Evolutionary conservation across 2,329 filamentous ascomycete species (phyloP), one percentile per base, ranked within the genome.

Genomic region (Fusarium sp.): DNA sequence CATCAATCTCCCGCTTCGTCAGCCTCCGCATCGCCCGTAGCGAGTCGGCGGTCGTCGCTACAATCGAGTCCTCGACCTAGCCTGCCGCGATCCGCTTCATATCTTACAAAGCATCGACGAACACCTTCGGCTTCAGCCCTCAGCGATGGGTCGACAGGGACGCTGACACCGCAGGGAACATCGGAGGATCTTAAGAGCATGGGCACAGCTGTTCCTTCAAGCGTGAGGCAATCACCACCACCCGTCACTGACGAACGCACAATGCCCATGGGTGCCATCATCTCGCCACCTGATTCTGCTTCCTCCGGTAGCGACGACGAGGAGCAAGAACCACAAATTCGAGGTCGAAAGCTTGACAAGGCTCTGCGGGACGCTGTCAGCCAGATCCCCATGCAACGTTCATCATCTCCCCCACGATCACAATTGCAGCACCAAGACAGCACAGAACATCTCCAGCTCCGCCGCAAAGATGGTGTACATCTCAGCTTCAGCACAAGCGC

Each of bases 241-340:
- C 93, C 94, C 23, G 83, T 94, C 71, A 93, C 91, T 71, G 90
- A 94, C 83, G 88, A 85, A 31, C 81, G 90, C 66, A 84, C 89
- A 72, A 96, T 97, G 81, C 94, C 94, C 45, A 89, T 90, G 70
- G 94, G 94, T 69, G 94, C 94, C 71, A 90, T 97, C 75, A 93
- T 97, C 66, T 98, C 95, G 1, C 95, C 95, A 39, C 95, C 95
- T 15, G 95, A 98, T 77, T 97, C 95, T 38, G 88, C 89, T 11
- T 88, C 89, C 42, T 93, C 92, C 73, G 95, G 92, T 31, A 94
- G 95, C 81, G 95, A 97, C 79, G 94, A 97, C 75, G 94, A 97
- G 78, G 94, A 97, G 78, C 91, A 89, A 75, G 83, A 76, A 29
- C 81, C 80, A 5, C 81, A 85, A 57, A 78, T 83, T 10, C 83